phyloP scores from a whole-genome alignment of 192 early-diverging fungal species.

The Coemansia reversa region DNA sequence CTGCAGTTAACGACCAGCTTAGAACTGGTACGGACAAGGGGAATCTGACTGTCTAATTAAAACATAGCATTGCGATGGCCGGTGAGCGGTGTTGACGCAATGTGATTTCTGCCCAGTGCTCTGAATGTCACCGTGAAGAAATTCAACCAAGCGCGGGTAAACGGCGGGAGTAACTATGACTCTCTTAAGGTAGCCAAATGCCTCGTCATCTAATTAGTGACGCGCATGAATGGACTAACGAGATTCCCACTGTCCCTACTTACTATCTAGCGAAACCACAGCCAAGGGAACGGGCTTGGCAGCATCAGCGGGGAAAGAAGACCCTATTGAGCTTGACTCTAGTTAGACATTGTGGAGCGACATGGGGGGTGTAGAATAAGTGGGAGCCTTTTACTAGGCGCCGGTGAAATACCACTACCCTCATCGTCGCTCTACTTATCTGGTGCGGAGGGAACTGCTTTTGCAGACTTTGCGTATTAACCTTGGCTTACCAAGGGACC shows the following conservation, averaged over 20 bases:
- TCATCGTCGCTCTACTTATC: constrained; percentile 68
- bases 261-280: constrained; percentile 74
- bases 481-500: constrained; percentile 25
- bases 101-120: constrained; percentile 86
- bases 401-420: constrained; percentile 65
- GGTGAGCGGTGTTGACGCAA: constrained; percentile 74
- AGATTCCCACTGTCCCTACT: constrained; percentile 67
- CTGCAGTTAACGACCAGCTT: constrained; percentile 67
- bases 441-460: constrained; percentile 52
- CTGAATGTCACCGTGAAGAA: constrained; percentile 84
- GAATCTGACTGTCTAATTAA: constrained; percentile 86
- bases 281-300: constrained; percentile 70
- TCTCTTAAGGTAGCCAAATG: constrained; percentile 73
- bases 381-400: constrained; percentile 55
- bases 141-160: constrained; percentile 72
- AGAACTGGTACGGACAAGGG: constrained; percentile 81
- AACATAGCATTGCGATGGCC: constrained; percentile 84
- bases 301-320: constrained; percentile 68
- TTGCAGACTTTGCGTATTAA: constrained; percentile 50
- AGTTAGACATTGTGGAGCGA: constrained; percentile 69
- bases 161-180: constrained; percentile 80
- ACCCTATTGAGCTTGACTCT: constrained; percentile 68
- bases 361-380: constrained; percentile 73
- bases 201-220: constrained; percentile 65
- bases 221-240: constrained; percentile 72